Evolutionary conservation across 345 rosid species (phyloP).

Genomic region (Raphanus raphanistrum): DNA sequence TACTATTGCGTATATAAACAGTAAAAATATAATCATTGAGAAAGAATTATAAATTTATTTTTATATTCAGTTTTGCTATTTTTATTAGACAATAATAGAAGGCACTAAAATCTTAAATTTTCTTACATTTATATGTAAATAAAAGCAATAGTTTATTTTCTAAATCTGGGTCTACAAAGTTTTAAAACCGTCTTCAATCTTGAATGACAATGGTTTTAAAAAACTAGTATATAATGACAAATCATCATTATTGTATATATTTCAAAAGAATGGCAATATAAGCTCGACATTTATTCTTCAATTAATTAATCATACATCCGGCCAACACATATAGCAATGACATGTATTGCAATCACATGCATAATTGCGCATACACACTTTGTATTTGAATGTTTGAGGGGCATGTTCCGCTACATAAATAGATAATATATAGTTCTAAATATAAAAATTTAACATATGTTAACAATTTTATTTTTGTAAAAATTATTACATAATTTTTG

Average conservation of each 20-base stretch:
- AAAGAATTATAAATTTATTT: background rate
- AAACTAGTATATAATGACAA: background rate
- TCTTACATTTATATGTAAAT: background rate
- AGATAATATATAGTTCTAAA: too few relatives aligned
- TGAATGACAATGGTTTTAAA: background rate
- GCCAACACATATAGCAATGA: conserved; percentile 6
- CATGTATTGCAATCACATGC: background rate
- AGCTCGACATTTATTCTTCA: background rate
- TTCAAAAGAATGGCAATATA: background rate
- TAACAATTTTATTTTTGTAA: too few relatives aligned
- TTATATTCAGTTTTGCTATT: background rate
- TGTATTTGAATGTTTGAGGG: conserved; percentile 16
- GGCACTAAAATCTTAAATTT: background rate
- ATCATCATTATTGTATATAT: background rate
- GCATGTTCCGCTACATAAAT: background rate
- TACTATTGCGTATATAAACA: background rate
- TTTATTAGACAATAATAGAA: background rate
- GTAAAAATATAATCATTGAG: too few relatives aligned
- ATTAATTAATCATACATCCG: background rate
- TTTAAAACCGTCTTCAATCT: background rate
- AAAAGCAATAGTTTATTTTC: background rate
- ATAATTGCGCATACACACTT: background rate
- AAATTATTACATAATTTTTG: too few relatives aligned
- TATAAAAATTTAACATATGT: too few relatives aligned
- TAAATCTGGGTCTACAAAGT: background rate